Percentiles rank a stretch among this genome's conserved stretches.
Conservation (phyloP, 345 rosid species). For the Crucihimalaya himalaica region DNA sequence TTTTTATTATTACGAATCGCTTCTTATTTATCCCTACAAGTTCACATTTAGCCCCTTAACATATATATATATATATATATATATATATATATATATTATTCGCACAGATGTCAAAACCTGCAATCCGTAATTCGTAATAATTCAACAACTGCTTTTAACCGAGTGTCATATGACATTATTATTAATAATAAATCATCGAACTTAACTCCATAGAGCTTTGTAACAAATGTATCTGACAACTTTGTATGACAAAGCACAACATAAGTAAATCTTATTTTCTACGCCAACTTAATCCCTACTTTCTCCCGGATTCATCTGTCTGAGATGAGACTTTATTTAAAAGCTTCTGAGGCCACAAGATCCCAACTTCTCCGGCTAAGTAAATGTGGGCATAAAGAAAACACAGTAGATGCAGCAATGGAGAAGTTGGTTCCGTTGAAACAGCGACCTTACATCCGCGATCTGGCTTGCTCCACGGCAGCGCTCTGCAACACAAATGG, state of each 20-base stretch:
- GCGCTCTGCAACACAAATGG: conserved; percentile 59
- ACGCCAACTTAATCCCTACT: conserved; percentile 18
- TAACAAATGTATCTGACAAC: conserved; percentile 24
- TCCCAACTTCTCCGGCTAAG: conserved; percentile 21
- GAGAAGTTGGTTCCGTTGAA: background rate
- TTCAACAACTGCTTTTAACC: background rate
- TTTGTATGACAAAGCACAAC: conserved; percentile 17
- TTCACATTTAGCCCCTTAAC: background rate
- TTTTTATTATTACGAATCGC: background rate
- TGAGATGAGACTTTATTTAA: conserved; percentile 33
- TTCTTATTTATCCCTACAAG: background rate
- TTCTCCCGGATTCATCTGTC: conserved; percentile 33
- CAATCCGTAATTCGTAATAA: background rate
- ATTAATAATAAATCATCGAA: conserved; percentile 25
- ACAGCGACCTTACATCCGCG: conserved; percentile 43
- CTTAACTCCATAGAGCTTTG: conserved; percentile 7
- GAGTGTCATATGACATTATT: background rate
- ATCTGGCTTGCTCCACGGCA: conserved; percentile 48
- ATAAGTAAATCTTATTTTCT: conserved; percentile 15
- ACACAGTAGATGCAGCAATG: conserved; percentile 13
- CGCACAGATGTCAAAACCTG: background rate
- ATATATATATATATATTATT: too few relatives aligned
- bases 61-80: too few relatives aligned
- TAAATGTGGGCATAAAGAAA: background rate
- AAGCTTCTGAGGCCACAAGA: background rate